These are phyloP conservation scores for Neonectria neomacrospora DNA, from an alignment of 2,329 filamentous ascomycete species.

Conservation along the genomic window DNA sequence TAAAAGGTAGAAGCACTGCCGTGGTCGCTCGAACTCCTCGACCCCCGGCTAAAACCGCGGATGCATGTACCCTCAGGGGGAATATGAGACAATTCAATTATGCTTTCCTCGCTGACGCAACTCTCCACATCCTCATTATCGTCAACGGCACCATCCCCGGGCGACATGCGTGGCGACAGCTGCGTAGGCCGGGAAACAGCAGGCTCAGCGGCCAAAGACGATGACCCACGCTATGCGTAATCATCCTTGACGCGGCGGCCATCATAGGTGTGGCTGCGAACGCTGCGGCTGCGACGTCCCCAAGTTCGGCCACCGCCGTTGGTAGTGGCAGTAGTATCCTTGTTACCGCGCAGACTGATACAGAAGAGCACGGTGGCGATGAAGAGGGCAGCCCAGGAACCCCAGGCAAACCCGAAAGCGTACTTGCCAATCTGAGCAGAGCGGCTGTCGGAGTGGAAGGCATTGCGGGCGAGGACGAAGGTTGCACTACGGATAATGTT, in stretches of 20 bases:
- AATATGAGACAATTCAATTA: not conserved
- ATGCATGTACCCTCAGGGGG: not conserved
- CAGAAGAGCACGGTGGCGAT: constrained; percentile 76
- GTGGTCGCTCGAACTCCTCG: not conserved
- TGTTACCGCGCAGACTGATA: constrained; percentile 65
- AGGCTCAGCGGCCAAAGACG: constrained; percentile 6
- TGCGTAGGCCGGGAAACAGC: not conserved
- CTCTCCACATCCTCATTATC: not conserved
- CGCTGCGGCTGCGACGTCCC: constrained; percentile 47
- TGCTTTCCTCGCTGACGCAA: not conserved
- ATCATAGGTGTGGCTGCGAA: constrained; percentile 54
- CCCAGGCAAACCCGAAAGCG: constrained; percentile 83
- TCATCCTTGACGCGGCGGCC: constrained; percentile 76
- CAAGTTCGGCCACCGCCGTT: constrained; percentile 48
- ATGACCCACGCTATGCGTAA: constrained; percentile 61
- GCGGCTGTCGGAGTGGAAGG: constrained; percentile 67
- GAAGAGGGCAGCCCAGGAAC: constrained; percentile 72
- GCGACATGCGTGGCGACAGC: not conserved
- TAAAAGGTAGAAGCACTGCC: not conserved
- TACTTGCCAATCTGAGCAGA: constrained; percentile 71
- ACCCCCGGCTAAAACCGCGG: not conserved
- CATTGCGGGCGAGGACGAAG: constrained; percentile 76
- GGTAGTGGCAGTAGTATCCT: constrained; percentile 44
- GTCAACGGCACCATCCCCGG: constrained; percentile 3
- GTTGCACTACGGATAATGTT: constrained; percentile 54